Evolutionary conservation across 768 basidiomycete species (phyloP), one percentile per base, ranked within the genome.

Genomic region (Pholiota conissans): DNA sequence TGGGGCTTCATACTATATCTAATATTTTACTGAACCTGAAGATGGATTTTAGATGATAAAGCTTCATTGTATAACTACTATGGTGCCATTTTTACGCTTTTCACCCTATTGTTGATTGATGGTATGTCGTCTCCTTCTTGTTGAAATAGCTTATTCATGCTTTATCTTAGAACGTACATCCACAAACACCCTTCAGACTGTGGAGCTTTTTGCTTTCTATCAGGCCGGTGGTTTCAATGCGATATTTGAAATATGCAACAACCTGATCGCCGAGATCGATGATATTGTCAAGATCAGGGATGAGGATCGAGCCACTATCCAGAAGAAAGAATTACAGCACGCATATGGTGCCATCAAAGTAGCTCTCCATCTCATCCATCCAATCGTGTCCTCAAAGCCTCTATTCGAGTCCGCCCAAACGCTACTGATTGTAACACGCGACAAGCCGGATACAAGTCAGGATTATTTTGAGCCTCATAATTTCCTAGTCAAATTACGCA

Each of bases 361-460:
- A 40, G 86, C 87, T 0, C 76, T 96, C 34, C 85, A 90, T 61
- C 77, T 96, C 40, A 74, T 98, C 39, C 79, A 84, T 57, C 84
- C 89, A 10, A 76, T 98, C 42, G 79, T 93, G 24, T 87, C 90
- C 1, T 83, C 91, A 26, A 91, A 91, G 63, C 82, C 90, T 11
- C 76, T 96, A 24, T 81, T 94, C 54, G 95, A 98, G 57, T 91
- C 93, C 6, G 81, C 85, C 2, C 95, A 98, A 72, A 95, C 93
- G 0, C 69, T 79, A 3, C 72, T 90, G 29, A 79, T 90, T 14
- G 74, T 84, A 37, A 87, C 87, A 16, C 84, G 86, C 14, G 93
- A 93, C 72, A 91, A 91, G 70, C 84, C 84, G 67, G 87, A 90
- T 20, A 86, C 84, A 1, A 89, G 95, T 62, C 71, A 79, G 4